Evolutionary conservation across 225 moss, liverwort and hornwort species (phyloP).

Genomic region (Sphagnum tenellum): DNA sequence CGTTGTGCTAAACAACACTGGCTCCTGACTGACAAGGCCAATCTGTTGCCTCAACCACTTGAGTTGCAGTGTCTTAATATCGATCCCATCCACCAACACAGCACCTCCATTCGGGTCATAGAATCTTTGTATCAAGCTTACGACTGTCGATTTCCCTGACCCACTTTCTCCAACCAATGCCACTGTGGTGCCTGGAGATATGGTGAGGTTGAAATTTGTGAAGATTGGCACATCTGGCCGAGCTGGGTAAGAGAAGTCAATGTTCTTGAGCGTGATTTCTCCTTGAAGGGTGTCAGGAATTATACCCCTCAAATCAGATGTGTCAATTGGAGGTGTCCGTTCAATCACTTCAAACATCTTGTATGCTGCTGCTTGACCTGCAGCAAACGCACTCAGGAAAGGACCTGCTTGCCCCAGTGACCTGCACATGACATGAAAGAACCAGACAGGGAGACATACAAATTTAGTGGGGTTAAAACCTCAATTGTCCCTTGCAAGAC

Average conservation of each 20-base stretch:
- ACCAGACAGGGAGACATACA: too few relatives aligned
- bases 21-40: neutral
- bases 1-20: neutral
- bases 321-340: constrained; percentile 11
- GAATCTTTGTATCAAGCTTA: neutral
- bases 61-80: neutral
- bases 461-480: too few relatives aligned
- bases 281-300: too few relatives aligned
- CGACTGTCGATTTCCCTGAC: neutral
- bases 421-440: constrained; percentile 9
- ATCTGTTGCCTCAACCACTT: constrained; percentile 1
- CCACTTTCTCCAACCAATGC: neutral
- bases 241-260: constrained; percentile 39
- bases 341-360: constrained; percentile 43
- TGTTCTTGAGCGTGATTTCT: constrained; percentile 30
- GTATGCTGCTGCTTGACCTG: constrained; percentile 32
- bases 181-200: neutral
- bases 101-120: neutral
- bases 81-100: neutral
- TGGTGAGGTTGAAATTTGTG: neutral
- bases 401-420: constrained; percentile 46
- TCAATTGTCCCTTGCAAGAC: too few relatives aligned
- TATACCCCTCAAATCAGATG: too few relatives aligned
- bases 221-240: constrained; percentile 16
- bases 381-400: constrained; percentile 27